Percentiles rank a stretch among this genome's conserved stretches.
Evolutionary conservation across 768 basidiomycete species (phyloP).

Genomic region (Rhizopogon roseolus): DNA sequence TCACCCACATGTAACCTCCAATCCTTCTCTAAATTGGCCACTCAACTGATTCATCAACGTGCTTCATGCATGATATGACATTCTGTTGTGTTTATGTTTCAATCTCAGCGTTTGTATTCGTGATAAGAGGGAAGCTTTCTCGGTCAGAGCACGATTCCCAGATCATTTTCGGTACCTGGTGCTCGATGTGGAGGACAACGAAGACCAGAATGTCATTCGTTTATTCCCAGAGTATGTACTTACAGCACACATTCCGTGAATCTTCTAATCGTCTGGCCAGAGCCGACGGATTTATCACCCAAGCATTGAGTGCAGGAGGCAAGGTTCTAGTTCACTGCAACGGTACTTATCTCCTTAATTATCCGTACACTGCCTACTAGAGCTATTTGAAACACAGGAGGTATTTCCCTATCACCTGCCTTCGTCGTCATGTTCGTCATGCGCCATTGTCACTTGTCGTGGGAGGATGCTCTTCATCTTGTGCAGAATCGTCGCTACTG

Average conservation of each 20-base stretch:
- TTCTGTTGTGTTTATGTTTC: not conserved
- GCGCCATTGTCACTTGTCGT: conserved; percentile 75
- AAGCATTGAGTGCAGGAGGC: conserved; percentile 53
- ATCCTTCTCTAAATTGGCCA: not conserved
- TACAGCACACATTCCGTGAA: not conserved
- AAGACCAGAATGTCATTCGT: conserved; percentile 92
- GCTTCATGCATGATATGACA: conserved; percentile 9
- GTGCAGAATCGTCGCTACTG: conserved; percentile 92
- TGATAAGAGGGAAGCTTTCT: conserved; percentile 86
- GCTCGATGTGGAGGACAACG: conserved; percentile 85
- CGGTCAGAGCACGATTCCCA: conserved; percentile 81
- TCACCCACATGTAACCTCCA: conserved; percentile 73
- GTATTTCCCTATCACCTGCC: conserved; percentile 82
- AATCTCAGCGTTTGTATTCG: conserved; percentile 77
- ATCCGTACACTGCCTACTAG: not conserved
- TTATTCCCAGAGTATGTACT: conserved; percentile 74
- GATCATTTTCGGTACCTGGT: conserved; percentile 74
- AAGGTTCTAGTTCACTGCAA: conserved; percentile 88
- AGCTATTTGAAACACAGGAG: conserved; percentile 42
- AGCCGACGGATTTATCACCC: conserved; percentile 72
- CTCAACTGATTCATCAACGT: conserved; percentile 4
- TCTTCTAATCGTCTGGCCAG: conserved; percentile 30
- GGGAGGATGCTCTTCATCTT: conserved; percentile 85
- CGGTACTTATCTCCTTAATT: conserved; percentile 35
- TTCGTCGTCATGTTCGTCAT: conserved; percentile 94